Base-by-base conservation (phyloP, 208 protist genomes). In the Acanthamoeba healyi region DNA sequence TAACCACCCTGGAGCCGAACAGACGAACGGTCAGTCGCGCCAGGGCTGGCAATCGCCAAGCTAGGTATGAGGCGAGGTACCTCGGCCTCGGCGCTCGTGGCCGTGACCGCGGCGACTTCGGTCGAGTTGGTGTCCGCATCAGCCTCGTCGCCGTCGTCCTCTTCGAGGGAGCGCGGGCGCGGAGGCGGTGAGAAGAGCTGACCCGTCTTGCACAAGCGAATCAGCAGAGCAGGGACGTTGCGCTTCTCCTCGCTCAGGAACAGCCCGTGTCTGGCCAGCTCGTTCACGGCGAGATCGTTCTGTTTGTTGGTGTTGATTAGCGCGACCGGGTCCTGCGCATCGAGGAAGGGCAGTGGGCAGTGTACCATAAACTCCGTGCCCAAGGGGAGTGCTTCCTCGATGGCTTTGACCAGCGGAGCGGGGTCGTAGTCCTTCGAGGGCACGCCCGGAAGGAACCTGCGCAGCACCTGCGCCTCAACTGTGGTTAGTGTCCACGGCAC, bases 121-220 rank as follows among this genome's bases (percentile, higher is more conserved):
- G 15, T 61, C 22, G 15, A 12, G 22, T 61, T 26, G 54, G 15
- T 36, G 19, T 70, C 61, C 14, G 26, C 14, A 70, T 34, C 29
- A 36, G 26, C n/a, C 14, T 26, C 29, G 19, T 42, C 74, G 19
- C 7, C 74, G 19, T 42, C 44, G 40, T 9, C 74, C 14, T 84
- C 74, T 7, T 84, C 15, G 7, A 84, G 36, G n/a, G n/a, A 40
- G 14, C 74, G 14, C 40, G 74, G 74, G 7, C 74, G 74, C 7
- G 74, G 74, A 7, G 74, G 74, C 14, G 74, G 74, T 29, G 74
- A 84, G 44, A 84, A 84, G 38, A 84, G 74, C 38, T 84, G 74
- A 46, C 74, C 74, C 36, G 74, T 84, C 36, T 40, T 7, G 38
- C 74, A 84, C 74, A 84, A 29, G 24, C 74, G 14, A 26, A 44